phyloP scores from a whole-genome alignment of 805 yeast genomes.

The Trichomonascus vanleenenianus region DNA sequence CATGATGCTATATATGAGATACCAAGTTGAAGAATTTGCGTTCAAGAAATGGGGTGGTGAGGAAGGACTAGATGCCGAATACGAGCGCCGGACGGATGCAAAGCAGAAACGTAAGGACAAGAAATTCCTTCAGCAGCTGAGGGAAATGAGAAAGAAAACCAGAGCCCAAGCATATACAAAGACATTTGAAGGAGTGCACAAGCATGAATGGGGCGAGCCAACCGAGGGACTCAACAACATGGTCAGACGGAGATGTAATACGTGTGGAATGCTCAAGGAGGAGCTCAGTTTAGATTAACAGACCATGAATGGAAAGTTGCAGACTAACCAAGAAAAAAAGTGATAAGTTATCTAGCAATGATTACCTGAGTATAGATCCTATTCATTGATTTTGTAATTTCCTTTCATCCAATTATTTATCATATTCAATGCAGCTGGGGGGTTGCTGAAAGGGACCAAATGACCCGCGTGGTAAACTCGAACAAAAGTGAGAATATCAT shows the following conservation, averaged over 20 bases:
- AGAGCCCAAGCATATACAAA: constrained; percentile 84
- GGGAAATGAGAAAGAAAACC: constrained; percentile 84
- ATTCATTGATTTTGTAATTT: constrained; percentile 26
- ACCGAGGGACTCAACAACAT: constrained; percentile 35
- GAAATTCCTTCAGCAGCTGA: constrained; percentile 66
- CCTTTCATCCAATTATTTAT: constrained; percentile 80
- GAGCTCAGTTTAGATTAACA: constrained; percentile 44
- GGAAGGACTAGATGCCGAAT: constrained; percentile 85
- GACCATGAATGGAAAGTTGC: not conserved
- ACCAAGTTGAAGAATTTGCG: constrained; percentile 90
- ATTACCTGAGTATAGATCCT: too few species aligned
- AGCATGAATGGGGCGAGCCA: constrained; percentile 35
- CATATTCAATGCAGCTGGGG: constrained; percentile 68
- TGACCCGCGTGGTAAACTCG: constrained; percentile 80
- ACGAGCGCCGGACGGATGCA: constrained; percentile 72
- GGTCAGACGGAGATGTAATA: constrained; percentile 57
- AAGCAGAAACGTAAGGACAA: constrained; percentile 68
- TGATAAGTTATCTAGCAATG: not conserved
- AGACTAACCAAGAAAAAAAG: not conserved
- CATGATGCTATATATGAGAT: constrained; percentile 86
- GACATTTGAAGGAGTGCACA: constrained; percentile 46
- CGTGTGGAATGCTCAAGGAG: constrained; percentile 79
- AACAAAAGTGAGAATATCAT: constrained; percentile 64
- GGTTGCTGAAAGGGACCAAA: constrained; percentile 88
- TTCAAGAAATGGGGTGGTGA: constrained; percentile 92